Evolutionary conservation across 257 asterid species (phyloP), one percentile per base, ranked within the genome.

Genomic region (Solanum ossicruentum): DNA sequence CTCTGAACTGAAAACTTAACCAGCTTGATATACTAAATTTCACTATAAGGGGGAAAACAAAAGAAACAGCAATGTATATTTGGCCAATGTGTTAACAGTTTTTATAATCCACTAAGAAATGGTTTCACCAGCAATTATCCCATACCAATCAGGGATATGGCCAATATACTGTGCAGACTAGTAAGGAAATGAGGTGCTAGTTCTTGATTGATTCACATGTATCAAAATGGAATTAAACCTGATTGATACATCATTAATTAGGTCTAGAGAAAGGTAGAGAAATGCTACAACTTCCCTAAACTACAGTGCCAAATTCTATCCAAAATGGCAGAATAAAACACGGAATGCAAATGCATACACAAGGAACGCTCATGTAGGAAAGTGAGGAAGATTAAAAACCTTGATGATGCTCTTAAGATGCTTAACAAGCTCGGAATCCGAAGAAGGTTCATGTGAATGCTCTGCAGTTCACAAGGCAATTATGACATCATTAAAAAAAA

Each of bases 341-440:
- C 78, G 10, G 26, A 82, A 43, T 2, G 43, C 36, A 66, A 36
- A 57, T 83, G 57, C 55, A 75, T 4, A 43, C 13, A 75, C 18
- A 20, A 79, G 54, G 28, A 18, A 52, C 23, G 43, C 23, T 56
- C 16, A 85, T 41, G 18, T 49, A 10, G 16, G 21, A 20, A 82
- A 21, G 11, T 21, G 52, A 0, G 23, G 17, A 28, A 56, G 13
- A 49, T 57, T 12, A 18, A 9, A 83, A 83, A 92, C 98, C 94
- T 96, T 96, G 85, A 96, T 96, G 45, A 96, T 90, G 90, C 92
- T 92, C 84, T 92, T 93, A 26, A 96, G 94, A 90, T 93, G 95
- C 92, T 94, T 96, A 80, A 93, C 97, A 54, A 96, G 97, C 89
- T 94, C 98, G 57, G 98, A 88, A 20, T 92, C 97, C 79, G 88